A percentile compares a stretch with the other conserved stretches of the same genome.
These are phyloP conservation scores for Viridothelium virens DNA, from an alignment of 495 filamentous ascomycete species.

Conservation along the genomic window DNA sequence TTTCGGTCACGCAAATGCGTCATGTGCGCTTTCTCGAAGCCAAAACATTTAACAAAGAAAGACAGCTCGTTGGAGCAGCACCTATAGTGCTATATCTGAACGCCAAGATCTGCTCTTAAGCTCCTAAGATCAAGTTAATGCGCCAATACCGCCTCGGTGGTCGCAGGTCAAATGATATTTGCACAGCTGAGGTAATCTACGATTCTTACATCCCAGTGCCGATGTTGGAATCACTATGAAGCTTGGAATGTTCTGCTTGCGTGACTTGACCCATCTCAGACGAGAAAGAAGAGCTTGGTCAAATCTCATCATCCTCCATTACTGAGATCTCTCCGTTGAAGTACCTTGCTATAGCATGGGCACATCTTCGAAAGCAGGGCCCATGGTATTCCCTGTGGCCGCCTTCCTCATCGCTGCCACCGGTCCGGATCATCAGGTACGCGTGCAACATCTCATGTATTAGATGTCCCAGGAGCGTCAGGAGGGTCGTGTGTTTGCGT, in stretches of 20 bases:
- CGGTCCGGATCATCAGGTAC: background rate
- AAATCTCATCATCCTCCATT: background rate
- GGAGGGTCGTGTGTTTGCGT: background rate
- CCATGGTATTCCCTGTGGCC: conserved; percentile 5
- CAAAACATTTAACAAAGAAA: no score
- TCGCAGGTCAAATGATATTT: no score
- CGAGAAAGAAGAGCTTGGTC: background rate
- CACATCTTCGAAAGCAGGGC: background rate
- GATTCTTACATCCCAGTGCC: no score
- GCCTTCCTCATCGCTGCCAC: background rate
- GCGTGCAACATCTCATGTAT: conserved; percentile 6
- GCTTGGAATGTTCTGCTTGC: background rate
- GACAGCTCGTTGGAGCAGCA: no score
- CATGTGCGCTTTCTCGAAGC: no score
- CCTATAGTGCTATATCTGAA: no score
- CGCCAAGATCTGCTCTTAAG: no score
- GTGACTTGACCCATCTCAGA: background rate
- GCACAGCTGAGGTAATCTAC: no score
- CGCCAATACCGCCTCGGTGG: no score
- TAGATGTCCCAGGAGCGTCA: background rate
- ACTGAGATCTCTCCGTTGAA: conserved; percentile 4
- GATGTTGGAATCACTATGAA: no score
- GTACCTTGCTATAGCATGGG: background rate
- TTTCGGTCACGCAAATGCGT: no score
- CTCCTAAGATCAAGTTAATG: no score